Conservation (phyloP, 345 rosid species). For the Lepidium didymum region DNA sequence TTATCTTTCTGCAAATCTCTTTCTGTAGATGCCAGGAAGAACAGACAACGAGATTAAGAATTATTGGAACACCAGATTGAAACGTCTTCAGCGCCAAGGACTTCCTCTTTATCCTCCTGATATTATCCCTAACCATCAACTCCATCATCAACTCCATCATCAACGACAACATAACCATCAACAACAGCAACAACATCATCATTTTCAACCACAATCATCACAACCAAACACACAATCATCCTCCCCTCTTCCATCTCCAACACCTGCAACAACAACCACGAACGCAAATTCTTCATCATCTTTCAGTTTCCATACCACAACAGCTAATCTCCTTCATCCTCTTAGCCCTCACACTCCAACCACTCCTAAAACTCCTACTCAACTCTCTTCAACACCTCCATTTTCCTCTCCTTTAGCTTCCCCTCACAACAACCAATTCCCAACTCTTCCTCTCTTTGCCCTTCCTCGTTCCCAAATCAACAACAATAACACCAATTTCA, state of each 20-base stretch:
- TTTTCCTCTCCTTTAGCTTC: constrained; percentile 31
- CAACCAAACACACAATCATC: constrained; percentile 35
- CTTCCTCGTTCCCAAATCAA: constrained; percentile 11
- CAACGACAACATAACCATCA: not conserved
- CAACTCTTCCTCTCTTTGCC: constrained; percentile 43
- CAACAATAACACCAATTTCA: constrained; percentile 17
- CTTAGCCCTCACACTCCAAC: constrained; percentile 35
- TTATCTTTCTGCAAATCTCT: not conserved
- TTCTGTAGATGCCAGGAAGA: constrained; percentile 48
- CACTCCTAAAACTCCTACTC: constrained; percentile 27
- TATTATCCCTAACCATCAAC: constrained; percentile 36
- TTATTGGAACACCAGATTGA: constrained; percentile 67
- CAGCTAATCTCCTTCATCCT: constrained; percentile 23
- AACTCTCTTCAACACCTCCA: constrained; percentile 28
- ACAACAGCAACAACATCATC: not conserved
- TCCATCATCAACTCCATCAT: constrained; percentile 10
- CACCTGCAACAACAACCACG: constrained; percentile 10
- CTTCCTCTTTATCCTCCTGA: constrained; percentile 59
- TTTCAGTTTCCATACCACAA: constrained; percentile 31
- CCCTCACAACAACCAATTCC: constrained; percentile 26
- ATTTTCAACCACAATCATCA: constrained; percentile 23
- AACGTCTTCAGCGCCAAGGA: constrained; percentile 59
- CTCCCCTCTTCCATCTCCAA: constrained; percentile 31
- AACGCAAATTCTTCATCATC: constrained; percentile 15
- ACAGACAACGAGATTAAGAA: constrained; percentile 77